Conservation (phyloP, 2,329 filamentous ascomycete species). For the Ilyonectria robusta region DNA sequence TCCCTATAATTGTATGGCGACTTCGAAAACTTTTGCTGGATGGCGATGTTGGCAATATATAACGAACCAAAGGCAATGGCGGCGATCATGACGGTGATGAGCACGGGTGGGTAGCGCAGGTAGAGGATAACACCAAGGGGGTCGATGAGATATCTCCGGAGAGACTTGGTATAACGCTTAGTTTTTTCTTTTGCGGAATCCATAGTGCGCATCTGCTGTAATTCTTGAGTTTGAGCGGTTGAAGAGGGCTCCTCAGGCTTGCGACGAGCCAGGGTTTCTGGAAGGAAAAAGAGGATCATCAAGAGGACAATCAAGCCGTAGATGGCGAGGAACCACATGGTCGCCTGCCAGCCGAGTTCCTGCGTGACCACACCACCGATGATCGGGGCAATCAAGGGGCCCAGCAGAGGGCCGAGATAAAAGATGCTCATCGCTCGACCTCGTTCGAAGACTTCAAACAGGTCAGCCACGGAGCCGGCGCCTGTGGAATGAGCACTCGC, state of each 20-base stretch:
- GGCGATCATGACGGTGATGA: slow-evolving; percentile 81
- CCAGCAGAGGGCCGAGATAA: slow-evolving; percentile 83
- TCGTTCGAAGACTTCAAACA: slow-evolving; percentile 81
- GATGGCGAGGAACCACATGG: slow-evolving; percentile 82
- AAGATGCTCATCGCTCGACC: slow-evolving; percentile 87
- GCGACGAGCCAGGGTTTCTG: slow-evolving; percentile 72
- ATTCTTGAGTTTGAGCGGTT: slow-evolving; percentile 30
- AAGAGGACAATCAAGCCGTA: slow-evolving; percentile 74
- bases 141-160: slow-evolving; percentile 77
- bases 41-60: slow-evolving; percentile 83
- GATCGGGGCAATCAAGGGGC: slow-evolving; percentile 82
- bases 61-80: slow-evolving; percentile 82
- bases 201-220: slow-evolving; percentile 69
- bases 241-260: slow-evolving; percentile 36
- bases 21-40: slow-evolving; percentile 77
- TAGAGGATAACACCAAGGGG: slow-evolving; percentile 80
- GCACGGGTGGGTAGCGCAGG: slow-evolving; percentile 80
- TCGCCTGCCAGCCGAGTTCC: slow-evolving; percentile 80
- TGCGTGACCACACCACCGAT: slow-evolving; percentile 81
- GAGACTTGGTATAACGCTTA: slow-evolving; percentile 64
- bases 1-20: slow-evolving; percentile 78
- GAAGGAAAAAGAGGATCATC: slow-evolving; percentile 72
- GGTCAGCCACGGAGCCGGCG: slow-evolving; percentile 85
- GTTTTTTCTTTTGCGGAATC: slow-evolving; percentile 73
- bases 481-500: slow-evolving; percentile 88